phyloP scores from a whole-genome alignment of 2,329 filamentous ascomycete genomes.

The Apiospora marii region DNA sequence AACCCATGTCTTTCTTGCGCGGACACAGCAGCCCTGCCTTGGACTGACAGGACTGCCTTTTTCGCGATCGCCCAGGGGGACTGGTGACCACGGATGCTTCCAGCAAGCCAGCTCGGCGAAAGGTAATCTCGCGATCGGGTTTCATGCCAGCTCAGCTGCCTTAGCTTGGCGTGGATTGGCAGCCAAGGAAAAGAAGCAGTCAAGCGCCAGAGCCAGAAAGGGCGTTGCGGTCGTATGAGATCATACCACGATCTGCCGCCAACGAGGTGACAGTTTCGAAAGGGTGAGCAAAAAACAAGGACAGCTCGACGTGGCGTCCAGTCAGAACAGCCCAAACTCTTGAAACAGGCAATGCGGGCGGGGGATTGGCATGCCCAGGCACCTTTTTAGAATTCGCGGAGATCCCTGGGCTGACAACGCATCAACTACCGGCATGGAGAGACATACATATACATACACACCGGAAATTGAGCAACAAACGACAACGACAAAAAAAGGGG shows the following conservation, averaged over 20 bases:
- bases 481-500: neutral
- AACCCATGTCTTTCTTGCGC: neutral
- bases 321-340: neutral
- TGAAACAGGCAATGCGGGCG: constrained; percentile 19
- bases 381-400: neutral
- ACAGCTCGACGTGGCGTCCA: neutral
- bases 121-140: constrained; percentile 2
- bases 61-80: neutral
- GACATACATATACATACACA: neutral
- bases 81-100: neutral
- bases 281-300: neutral
- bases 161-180: constrained; percentile 11
- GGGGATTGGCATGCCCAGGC: neutral
- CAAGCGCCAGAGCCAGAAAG: neutral
- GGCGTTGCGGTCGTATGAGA: constrained; percentile 1
- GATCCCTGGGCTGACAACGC: constrained; percentile 13
- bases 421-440: constrained; percentile 6
- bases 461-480: neutral
- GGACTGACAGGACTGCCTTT: neutral
- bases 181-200: neutral
- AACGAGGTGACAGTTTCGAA: neutral
- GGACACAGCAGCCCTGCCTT: neutral
- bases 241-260: constrained; percentile 19
- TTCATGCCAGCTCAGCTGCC: constrained; percentile 17
- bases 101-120: neutral